These are phyloP conservation scores for Mycosphaerella sp. DNA, from an alignment of 2,329 filamentous ascomycete genomes.

Conservation along the genomic window DNA sequence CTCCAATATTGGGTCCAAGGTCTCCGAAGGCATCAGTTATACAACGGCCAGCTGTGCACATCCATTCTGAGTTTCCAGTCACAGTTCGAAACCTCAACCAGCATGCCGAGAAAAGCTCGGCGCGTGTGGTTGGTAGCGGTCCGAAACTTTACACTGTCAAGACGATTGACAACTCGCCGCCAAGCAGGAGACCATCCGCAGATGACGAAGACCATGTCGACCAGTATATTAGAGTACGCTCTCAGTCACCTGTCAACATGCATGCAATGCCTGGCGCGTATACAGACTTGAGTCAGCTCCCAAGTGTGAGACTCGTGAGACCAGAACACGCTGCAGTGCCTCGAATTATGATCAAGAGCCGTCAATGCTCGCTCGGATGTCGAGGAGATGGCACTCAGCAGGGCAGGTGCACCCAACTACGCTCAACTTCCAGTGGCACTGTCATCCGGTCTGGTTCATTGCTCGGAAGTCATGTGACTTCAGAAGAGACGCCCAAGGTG, in stretches of 20 bases:
- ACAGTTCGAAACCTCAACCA: conserved; percentile 2
- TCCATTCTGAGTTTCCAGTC: neutral
- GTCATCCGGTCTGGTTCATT: conserved; percentile 2
- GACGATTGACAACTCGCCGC: conserved; percentile 8
- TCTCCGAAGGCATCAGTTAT: neutral
- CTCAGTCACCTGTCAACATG: neutral
- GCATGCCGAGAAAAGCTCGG: conserved; percentile 9
- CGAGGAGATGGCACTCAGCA: conserved; percentile 10
- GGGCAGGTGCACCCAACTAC: conserved; percentile 14
- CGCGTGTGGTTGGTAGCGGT: conserved; percentile 1
- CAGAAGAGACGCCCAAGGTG: neutral
- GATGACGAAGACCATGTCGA: neutral
- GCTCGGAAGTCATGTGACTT: neutral
- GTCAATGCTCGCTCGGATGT: conserved; percentile 23
- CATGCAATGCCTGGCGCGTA: neutral
- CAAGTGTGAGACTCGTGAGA: conserved; percentile 26
- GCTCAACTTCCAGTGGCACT: conserved; percentile 3
- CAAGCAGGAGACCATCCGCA: conserved; percentile 3
- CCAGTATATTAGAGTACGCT: neutral
- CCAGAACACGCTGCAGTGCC: conserved; percentile 28
- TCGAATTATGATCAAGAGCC: conserved; percentile 3
- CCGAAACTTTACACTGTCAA: conserved; percentile 6
- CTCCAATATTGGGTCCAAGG: conserved; percentile 1
- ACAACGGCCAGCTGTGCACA: neutral
- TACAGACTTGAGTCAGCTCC: conserved; percentile 20